Evolutionary conservation across 441 rosid genomes (phyloP).

Genomic region (Erodium moschatum): DNA sequence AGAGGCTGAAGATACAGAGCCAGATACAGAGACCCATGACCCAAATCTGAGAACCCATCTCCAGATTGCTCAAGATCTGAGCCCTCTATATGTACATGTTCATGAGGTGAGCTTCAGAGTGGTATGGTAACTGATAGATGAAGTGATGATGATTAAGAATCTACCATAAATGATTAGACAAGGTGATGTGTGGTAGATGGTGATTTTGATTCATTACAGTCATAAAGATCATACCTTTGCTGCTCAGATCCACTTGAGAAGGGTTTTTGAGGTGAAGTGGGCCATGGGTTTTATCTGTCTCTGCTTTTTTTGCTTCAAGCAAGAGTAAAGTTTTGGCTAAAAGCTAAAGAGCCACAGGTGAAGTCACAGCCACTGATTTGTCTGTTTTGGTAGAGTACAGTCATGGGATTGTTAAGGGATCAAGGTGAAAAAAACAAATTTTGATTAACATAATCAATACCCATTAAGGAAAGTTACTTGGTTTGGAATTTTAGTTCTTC

Average conservation of each 20-base stretch:
- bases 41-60: conserved; percentile 40
- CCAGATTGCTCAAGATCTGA: not conserved
- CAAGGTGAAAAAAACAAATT: not conserved
- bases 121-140: too few species aligned
- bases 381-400: not conserved
- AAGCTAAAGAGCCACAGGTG: conserved; percentile 1
- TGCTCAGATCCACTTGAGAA: not conserved
- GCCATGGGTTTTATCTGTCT: not conserved
- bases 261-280: not conserved
- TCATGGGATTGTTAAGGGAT: not conserved
- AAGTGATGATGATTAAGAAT: too few species aligned
- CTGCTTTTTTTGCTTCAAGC: not conserved
- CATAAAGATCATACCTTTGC: not conserved
- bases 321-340: not conserved
- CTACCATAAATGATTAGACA: not conserved
- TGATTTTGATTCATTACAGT: not conserved
- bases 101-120: not conserved
- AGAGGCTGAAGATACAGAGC: conserved; percentile 22
- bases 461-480: not conserved
- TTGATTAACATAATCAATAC: not conserved
- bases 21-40: conserved; percentile 28
- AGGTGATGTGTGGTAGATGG: not conserved
- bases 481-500: not conserved
- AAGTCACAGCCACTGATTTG: not conserved
- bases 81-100: not conserved